Evolutionary conservation across 495 filamentous ascomycete genomes (phyloP).

Genomic region (Penicillium longicatenatum): DNA sequence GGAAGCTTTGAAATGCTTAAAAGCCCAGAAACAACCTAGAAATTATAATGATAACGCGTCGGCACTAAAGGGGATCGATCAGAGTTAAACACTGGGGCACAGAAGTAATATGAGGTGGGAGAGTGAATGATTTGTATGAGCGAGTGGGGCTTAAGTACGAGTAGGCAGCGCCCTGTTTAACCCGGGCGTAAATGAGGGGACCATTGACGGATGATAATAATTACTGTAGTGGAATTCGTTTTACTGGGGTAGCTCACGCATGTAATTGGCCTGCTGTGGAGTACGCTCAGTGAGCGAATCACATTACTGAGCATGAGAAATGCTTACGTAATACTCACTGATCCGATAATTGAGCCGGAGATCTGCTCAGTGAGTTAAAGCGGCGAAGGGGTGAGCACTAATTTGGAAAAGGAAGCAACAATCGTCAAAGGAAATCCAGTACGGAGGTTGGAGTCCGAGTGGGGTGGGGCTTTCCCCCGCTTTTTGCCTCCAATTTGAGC

Average conservation of each 20-base stretch:
- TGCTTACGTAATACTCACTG: too few relatives aligned
- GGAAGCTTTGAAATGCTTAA: background rate
- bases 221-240: slow-evolving; percentile 3
- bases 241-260: background rate
- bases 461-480: background rate
- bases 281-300: slow-evolving; percentile 3
- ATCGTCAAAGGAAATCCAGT: too few relatives aligned
- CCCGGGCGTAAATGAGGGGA: too few relatives aligned
- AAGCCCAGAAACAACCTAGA: background rate
- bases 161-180: too few relatives aligned
- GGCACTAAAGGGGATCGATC: background rate
- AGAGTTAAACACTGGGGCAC: background rate
- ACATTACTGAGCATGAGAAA: slow-evolving; percentile 1
- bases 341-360: too few relatives aligned
- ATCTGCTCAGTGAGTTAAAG: too few relatives aligned
- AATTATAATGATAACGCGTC: background rate
- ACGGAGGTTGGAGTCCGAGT: background rate
- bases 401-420: too few relatives aligned
- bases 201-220: too few relatives aligned
- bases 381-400: too few relatives aligned
- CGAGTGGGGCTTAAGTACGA: background rate
- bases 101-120: background rate
- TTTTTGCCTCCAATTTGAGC: background rate
- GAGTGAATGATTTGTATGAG: background rate
- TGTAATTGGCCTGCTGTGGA: slow-evolving; percentile 3